Evolutionary conservation across 805 yeast species (phyloP).

Genomic region (Saturnispora serradocipensis): DNA sequence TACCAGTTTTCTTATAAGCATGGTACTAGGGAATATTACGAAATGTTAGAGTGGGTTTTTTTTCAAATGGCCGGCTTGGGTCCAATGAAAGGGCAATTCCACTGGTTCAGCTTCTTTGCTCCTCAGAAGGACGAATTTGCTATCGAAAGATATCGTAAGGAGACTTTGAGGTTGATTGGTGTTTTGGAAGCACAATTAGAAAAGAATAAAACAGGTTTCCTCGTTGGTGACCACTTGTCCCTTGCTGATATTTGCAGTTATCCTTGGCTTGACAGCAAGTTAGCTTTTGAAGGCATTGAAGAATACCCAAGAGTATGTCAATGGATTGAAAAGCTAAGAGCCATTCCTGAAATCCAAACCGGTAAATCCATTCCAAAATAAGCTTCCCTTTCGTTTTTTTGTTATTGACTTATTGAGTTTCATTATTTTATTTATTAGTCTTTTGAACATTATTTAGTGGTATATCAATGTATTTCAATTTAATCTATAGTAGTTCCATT

Average conservation of each 20-base stretch:
- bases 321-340: conserved; percentile 32
- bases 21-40: conserved; percentile 39
- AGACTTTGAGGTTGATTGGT: conserved; percentile 43
- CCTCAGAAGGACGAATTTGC: conserved; percentile 47
- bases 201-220: conserved; percentile 40
- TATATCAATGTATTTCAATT: not conserved
- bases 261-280: conserved; percentile 35
- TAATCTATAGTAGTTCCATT: not conserved
- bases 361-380: conserved; percentile 19
- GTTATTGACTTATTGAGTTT: not conserved
- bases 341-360: conserved; percentile 27
- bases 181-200: conserved; percentile 45
- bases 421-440: not conserved
- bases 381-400: not conserved
- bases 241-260: conserved; percentile 48
- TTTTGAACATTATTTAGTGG: not conserved
- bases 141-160: conserved; percentile 40
- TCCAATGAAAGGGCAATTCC: conserved; percentile 56
- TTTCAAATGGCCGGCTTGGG: conserved; percentile 54
- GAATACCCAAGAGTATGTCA: conserved; percentile 32
- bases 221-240: conserved; percentile 51
- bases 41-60: conserved; percentile 41
- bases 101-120: conserved; percentile 37
- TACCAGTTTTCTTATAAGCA: conserved; percentile 34
- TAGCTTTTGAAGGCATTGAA: conserved; percentile 12